A percentile compares a stretch with the other conserved stretches of the same genome.
Conservation (phyloP, 108 stramenopile genomes). For the Nitzschia sp. region DNA sequence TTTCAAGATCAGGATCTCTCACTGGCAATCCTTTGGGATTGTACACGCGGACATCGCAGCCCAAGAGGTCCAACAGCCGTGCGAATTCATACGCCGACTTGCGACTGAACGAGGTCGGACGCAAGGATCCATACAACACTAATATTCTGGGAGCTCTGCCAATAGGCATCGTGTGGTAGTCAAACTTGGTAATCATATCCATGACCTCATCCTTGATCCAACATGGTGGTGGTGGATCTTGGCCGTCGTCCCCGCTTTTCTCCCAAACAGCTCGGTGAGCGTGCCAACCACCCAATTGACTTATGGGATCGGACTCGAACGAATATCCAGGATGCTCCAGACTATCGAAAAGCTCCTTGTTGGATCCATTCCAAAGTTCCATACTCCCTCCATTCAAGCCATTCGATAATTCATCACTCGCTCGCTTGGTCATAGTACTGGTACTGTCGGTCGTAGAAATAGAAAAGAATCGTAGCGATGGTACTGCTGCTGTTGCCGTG, state of each 20-base stretch:
- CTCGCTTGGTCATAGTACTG: not conserved
- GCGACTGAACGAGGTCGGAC: constrained; percentile 44
- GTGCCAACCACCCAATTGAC: constrained; percentile 48
- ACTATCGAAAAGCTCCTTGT: constrained; percentile 29
- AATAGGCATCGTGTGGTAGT: constrained; percentile 46
- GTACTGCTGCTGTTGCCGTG: not conserved
- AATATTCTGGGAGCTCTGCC: constrained; percentile 49
- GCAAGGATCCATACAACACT: constrained; percentile 58
- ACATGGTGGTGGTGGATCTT: constrained; percentile 9
- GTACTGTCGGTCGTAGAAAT: not conserved
- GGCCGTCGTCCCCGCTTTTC: not conserved
- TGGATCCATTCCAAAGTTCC: constrained; percentile 29
- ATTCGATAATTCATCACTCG: not conserved
- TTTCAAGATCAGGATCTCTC: constrained; percentile 54
- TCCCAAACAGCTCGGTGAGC: constrained; percentile 41
- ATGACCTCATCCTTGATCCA: constrained; percentile 46
- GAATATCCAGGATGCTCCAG: constrained; percentile 53
- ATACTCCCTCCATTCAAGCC: not conserved
- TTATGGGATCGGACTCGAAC: constrained; percentile 34
- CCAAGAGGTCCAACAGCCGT: constrained; percentile 51
- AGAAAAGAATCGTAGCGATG: not conserved
- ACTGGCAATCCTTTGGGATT: constrained; percentile 60
- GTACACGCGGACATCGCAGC: constrained; percentile 65
- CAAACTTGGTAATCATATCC: constrained; percentile 36
- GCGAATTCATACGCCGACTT: constrained; percentile 55